phyloP scores from a whole-genome alignment of 2,329 filamentous ascomycete species.

The Chalaropsis thielavioides region DNA sequence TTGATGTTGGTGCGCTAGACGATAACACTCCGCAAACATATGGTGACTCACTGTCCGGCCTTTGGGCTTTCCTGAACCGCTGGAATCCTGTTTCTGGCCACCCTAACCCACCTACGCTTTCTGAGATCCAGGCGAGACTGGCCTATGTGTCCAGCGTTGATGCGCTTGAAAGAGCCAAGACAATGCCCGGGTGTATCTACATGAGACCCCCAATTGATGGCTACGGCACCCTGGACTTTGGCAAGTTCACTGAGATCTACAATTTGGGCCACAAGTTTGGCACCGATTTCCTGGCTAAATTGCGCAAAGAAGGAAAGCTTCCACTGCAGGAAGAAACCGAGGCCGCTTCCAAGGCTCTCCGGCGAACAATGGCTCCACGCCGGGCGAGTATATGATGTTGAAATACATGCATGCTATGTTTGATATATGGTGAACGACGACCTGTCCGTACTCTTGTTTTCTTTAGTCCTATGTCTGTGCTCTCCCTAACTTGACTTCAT shows the following conservation, averaged over 20 bases:
- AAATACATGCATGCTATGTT: conserved; percentile 1
- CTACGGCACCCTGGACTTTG: conserved; percentile 91
- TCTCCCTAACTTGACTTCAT: neutral
- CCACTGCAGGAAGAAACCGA: conserved; percentile 56
- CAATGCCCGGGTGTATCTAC: conserved; percentile 78
- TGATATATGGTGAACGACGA: neutral
- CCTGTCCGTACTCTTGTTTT: neutral
- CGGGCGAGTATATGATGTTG: conserved; percentile 54
- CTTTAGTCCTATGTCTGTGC: neutral
- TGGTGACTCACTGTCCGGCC: conserved; percentile 83
- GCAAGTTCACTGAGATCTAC: conserved; percentile 95
- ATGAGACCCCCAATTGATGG: conserved; percentile 90
- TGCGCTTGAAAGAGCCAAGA: conserved; percentile 85
- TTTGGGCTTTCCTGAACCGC: conserved; percentile 88
- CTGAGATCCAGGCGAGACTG: conserved; percentile 86
- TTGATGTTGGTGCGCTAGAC: conserved; percentile 86
- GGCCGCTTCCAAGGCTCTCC: conserved; percentile 48
- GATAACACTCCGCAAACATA: conserved; percentile 85
- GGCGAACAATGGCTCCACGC: conserved; percentile 65
- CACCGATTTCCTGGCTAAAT: conserved; percentile 58
- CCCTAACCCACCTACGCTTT: conserved; percentile 85
- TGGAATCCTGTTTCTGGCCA: conserved; percentile 90
- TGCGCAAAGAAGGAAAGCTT: conserved; percentile 66
- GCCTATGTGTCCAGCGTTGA: conserved; percentile 94
- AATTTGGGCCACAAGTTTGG: conserved; percentile 77